phyloP scores from a whole-genome alignment of 2,329 filamentous ascomycete genomes.

The Diaporthe nobilis region DNA sequence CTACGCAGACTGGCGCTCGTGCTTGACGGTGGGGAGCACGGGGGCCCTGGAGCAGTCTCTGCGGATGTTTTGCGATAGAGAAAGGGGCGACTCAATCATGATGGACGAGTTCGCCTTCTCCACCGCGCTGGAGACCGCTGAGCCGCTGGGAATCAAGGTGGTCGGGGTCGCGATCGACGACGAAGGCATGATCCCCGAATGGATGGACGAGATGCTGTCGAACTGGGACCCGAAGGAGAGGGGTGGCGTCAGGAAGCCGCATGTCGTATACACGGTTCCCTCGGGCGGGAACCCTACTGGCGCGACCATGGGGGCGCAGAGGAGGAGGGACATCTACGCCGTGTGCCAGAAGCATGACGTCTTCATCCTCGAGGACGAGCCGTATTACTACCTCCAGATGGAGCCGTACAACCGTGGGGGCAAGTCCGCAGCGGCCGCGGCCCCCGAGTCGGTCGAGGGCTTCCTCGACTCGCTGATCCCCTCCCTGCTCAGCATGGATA shows the following conservation, averaged over 20 bases:
- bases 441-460: constrained; percentile 74
- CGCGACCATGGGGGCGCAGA: constrained; percentile 78
- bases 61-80: constrained; percentile 81
- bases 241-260: constrained; percentile 63
- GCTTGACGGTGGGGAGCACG: constrained; percentile 88
- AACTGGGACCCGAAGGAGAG: constrained; percentile 63
- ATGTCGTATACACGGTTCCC: constrained; percentile 72
- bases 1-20: constrained; percentile 91
- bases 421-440: constrained; percentile 63
- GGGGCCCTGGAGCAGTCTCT: constrained; percentile 86
- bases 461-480: constrained; percentile 83
- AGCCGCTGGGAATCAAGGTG: constrained; percentile 66
- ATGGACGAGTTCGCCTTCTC: constrained; percentile 95
- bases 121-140: constrained; percentile 73
- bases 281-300: constrained; percentile 94
- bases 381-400: constrained; percentile 95
- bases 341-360: constrained; percentile 88
- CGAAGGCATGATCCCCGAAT: constrained; percentile 66
- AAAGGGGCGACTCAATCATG: constrained; percentile 81
- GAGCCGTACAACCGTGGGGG: constrained; percentile 75
- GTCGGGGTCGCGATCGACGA: constrained; percentile 67
- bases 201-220: constrained; percentile 65
- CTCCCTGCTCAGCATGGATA: constrained; percentile 83
- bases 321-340: constrained; percentile 80
- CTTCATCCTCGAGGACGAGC: constrained; percentile 92